Base-by-base conservation (phyloP, 2,329 filamentous ascomycete species). In the Dendryphion nanum region DNA sequence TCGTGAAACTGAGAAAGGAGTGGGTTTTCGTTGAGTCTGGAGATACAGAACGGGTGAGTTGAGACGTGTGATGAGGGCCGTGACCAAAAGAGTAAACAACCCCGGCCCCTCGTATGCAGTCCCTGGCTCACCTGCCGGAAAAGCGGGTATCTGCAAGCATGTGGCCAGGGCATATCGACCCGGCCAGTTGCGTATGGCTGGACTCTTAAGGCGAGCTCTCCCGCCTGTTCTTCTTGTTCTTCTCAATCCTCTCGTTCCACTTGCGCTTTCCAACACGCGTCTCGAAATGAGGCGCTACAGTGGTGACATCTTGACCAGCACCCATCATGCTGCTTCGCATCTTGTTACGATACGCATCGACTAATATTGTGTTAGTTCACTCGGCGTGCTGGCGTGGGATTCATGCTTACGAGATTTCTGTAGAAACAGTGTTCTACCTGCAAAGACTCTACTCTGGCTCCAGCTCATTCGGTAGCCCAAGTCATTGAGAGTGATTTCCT, bases 401-500 rank as follows among this genome's bases (percentile, higher is more conserved):
- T 29, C n/a, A 30, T 30, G 85, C 89, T 82, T 73, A 95, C 90
- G 72, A 54, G 90, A 90, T 74, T 89, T 83, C 66, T 96, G 91
- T 55, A 96, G 72, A 66, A 96, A 96, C 33, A 95, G 75, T 28
- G 85, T 89, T 52, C 89, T 79, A 10, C 85, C 86, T 1, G 89
- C 84, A 71, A 97, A 96, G 8, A 91, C 87, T 57, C 91, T 78
- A 63, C 89, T 93, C 70, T 97, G 91, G 38, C 90, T 83, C 91
- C 93, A 98, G 33, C 88, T 90, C 86, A 98, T 94, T 32, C 91
- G 82, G 64, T 94, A 95, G 2, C 89, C 91, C 31, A 97, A 72
- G 59, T 97, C 90, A 61, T 97, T 97, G 45, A 97, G 72, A 33
- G 87, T 81, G n/a, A 93, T 82, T 63, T 97, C 91, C 70, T 88